Conservation (phyloP, 2,329 filamentous ascomycete genomes). For the Colletotrichum theobromicola region DNA sequence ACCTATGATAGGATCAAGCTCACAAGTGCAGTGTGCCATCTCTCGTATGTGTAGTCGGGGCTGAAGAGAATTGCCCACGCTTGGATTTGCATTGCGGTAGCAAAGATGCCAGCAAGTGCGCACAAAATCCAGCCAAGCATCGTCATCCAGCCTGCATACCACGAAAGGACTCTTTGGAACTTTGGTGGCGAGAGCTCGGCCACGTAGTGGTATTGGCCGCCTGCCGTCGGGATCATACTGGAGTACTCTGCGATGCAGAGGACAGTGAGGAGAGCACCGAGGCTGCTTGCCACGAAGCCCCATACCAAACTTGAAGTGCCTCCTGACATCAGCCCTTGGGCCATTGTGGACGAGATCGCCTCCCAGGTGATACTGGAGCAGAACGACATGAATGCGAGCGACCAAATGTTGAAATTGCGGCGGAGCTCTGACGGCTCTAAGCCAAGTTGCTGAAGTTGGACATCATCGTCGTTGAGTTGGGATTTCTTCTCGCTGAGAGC, state of each 20-base stretch:
- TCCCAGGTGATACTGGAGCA: neutral
- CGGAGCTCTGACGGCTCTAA: neutral
- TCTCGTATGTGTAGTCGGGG: neutral
- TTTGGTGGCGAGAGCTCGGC: conserved; percentile 54
- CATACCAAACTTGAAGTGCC: neutral
- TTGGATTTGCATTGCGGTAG: neutral
- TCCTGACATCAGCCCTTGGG: neutral
- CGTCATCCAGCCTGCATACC: conserved; percentile 53
- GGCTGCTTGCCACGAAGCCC: neutral
- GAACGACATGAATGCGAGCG: neutral
- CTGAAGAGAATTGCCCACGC: neutral
- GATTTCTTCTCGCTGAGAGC: neutral
- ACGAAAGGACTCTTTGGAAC: conserved; percentile 59
- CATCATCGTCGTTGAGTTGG: neutral
- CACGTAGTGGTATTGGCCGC: conserved; percentile 68
- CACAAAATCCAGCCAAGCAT: conserved; percentile 48
- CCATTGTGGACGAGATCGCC: neutral
- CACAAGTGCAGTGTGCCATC: neutral
- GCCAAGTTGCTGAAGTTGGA: neutral
- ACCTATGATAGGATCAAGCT: neutral
- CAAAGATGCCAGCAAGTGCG: neutral
- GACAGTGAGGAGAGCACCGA: neutral
- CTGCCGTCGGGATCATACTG: conserved; percentile 54
- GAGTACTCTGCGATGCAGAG: conserved; percentile 39
- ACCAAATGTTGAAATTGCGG: neutral